Evolutionary conservation across 1,284 basidiomycete genomes (phyloP), one percentile per base, ranked within the genome.

Genomic region (Sporisorium graminicola): DNA sequence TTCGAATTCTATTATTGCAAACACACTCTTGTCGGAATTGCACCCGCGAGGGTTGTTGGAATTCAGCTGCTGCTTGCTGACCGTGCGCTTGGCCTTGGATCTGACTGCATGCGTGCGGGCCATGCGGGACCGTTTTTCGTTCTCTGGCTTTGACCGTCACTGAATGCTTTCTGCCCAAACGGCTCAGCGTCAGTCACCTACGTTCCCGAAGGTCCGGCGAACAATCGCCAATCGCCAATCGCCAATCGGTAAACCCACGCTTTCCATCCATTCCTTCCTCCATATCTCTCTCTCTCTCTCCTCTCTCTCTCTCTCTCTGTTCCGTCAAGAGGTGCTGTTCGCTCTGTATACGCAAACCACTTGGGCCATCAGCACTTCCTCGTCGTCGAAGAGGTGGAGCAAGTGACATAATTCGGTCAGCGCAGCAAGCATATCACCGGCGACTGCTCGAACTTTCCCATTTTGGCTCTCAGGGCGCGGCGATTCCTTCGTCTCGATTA

Each of bases 1-100:
- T 43, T 43, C n/a, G 40, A 20, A 43, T 43, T 43, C 40, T 20
- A 43, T n/a, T n/a, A n/a, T n/a, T n/a, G n/a, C n/a, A n/a, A n/a
- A n/a, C n/a, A n/a, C n/a, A n/a, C n/a, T n/a, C n/a, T 16, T 5
- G 37, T 16, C 14, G 29, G 13, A n/a, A 35, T 35, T 35, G 35
- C 13, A 35, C 8, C 35, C 8, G 14, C 12, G 35, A 35, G 13
- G 13, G 7, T 14, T 6, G 10, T 14, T 35, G 35, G 13, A 35
- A 8, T 35, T 35, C 29, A 31, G 29, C 29, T 31, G 29, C 29
- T 31, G 29, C 5, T 10, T 31, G 29, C 29, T 31, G 29, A 31
- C 29, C 29, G 29, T 31, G 29, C 29, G 29, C 29, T 5, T n/a
- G n/a, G n/a, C n/a, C 5, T 31, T 31, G 5, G 10, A 14, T 3